phyloP scores from a whole-genome alignment of 495 filamentous ascomycete genomes.

The Hypoxylon fuscum region DNA sequence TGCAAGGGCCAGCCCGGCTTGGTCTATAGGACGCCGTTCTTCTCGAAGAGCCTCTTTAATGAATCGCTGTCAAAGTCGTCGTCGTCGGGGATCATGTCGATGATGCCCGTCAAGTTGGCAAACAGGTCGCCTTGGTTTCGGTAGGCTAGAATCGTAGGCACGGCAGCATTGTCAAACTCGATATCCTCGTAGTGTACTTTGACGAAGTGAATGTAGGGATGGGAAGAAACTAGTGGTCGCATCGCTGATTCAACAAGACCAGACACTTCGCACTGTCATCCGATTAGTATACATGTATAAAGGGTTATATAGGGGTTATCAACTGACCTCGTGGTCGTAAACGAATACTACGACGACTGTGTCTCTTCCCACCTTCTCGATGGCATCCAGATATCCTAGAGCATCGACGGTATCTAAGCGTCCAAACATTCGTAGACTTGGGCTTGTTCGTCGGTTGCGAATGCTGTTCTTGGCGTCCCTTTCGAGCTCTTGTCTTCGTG shows the following conservation, averaged over 20 bases:
- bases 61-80: conserved; percentile 62
- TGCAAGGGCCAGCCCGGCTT: not conserved
- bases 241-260: conserved; percentile 80
- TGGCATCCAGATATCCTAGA: conserved; percentile 89
- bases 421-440: conserved; percentile 79
- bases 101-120: conserved; percentile 84
- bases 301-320: not conserved
- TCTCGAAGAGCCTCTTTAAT: conserved; percentile 57
- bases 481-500: conserved; percentile 79
- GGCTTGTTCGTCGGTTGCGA: conserved; percentile 68
- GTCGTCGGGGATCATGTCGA: conserved; percentile 81
- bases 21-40: conserved; percentile 55
- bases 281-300: conserved; percentile 27
- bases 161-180: conserved; percentile 90
- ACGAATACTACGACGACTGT: conserved; percentile 94
- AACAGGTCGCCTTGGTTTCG: conserved; percentile 86
- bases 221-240: conserved; percentile 70
- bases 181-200: conserved; percentile 92
- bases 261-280: conserved; percentile 75
- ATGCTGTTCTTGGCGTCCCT: conserved; percentile 52
- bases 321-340: conserved; percentile 84
- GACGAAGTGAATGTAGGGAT: conserved; percentile 82
- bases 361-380: conserved; percentile 84
- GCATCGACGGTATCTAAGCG: conserved; percentile 86
- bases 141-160: conserved; percentile 91